Percentiles rank a stretch among this genome's conserved stretches.
These are phyloP conservation scores for Scleroderma bovista DNA, from an alignment of 768 basidiomycete genomes.

Conservation along the genomic window DNA sequence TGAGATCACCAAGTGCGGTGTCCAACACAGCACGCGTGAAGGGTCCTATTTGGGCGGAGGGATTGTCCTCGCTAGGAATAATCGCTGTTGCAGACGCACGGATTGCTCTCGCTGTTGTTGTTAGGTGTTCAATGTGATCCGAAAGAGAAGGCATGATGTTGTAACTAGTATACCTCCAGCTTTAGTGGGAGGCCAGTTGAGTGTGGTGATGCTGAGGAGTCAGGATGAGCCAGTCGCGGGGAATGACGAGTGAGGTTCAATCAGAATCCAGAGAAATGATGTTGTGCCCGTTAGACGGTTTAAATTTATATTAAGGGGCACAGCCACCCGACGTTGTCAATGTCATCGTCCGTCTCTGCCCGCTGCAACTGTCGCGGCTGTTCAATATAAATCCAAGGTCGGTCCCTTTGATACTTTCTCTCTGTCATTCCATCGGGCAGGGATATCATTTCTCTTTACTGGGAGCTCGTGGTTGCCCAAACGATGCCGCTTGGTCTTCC, in stretches of 20 bases:
- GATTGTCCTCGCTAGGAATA: conserved; percentile 18
- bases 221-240: too few species aligned
- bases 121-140: conserved; percentile 65
- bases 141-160: conserved; percentile 48
- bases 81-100: conserved; percentile 36
- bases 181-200: too few species aligned
- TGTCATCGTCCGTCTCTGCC: neutral
- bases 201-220: too few species aligned
- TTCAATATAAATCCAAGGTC: conserved; percentile 17
- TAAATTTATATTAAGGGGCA: too few species aligned
- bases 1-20: conserved; percentile 63
- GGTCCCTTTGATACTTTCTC: conserved; percentile 9
- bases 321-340: conserved; percentile 1
- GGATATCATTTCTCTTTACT: neutral
- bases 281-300: too few species aligned
- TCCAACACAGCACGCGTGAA: conserved; percentile 65
- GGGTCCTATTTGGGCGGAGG: conserved; percentile 16
- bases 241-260: too few species aligned
- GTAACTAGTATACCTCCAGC: too few species aligned
- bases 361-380: conserved; percentile 5
- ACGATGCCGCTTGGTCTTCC: conserved; percentile 20
- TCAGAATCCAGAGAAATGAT: too few species aligned
- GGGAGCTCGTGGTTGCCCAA: neutral
- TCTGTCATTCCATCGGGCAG: neutral
- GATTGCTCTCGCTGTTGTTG: conserved; percentile 47